phyloP scores from a whole-genome alignment of 257 asterid genomes.

The Henckelia pumila region DNA sequence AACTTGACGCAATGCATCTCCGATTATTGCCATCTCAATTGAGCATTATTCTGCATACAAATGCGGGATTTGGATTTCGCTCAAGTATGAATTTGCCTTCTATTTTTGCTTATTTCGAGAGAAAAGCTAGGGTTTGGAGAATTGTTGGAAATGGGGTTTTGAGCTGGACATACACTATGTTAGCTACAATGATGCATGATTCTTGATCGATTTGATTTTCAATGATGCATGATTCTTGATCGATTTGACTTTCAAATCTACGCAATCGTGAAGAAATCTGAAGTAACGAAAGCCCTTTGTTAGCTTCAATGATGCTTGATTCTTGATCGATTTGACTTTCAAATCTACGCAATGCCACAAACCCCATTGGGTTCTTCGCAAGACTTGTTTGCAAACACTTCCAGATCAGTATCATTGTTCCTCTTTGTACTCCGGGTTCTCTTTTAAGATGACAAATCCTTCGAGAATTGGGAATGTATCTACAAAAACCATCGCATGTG shows the following conservation, averaged over 20 bases:
- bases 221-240: too few relatives aligned
- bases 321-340: not conserved
- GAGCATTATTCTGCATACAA: not conserved
- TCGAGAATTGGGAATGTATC: conserved; percentile 94
- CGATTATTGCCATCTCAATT: conserved; percentile 46
- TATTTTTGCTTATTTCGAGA: too few relatives aligned
- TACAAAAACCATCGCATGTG: conserved; percentile 27
- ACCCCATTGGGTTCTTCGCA: not conserved
- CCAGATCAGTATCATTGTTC: conserved; percentile 38
- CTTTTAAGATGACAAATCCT: conserved; percentile 88
- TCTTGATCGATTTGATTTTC: too few relatives aligned
- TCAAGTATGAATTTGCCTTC: too few relatives aligned
- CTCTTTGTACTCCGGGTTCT: conserved; percentile 83
- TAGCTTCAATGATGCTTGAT: not conserved
- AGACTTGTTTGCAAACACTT: not conserved
- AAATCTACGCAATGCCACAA: not conserved
- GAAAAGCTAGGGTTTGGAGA: too few relatives aligned
- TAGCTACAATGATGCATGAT: too few relatives aligned
- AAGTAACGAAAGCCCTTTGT: not conserved
- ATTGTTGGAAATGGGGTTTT: too few relatives aligned
- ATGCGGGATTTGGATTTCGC: too few relatives aligned
- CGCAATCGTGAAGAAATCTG: not conserved
- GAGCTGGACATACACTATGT: too few relatives aligned
- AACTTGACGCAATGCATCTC: conserved; percentile 90
- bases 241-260: too few relatives aligned